Conservation (phyloP, 2,329 filamentous ascomycete species). For the Penicillium olsonii region DNA sequence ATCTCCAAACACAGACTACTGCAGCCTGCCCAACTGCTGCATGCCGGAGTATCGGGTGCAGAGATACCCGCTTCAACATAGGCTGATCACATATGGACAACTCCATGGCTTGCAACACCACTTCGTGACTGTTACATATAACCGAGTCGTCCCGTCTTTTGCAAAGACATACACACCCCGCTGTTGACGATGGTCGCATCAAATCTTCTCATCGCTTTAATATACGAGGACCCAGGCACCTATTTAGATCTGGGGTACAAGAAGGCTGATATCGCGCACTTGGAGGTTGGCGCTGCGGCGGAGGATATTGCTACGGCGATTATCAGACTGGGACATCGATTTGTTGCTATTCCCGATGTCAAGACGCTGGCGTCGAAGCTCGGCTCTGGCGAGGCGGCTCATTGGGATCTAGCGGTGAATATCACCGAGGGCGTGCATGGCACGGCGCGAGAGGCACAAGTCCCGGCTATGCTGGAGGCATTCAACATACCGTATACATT, state of each 20-base stretch:
- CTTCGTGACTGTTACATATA: neutral
- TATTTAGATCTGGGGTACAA: neutral
- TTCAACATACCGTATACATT: slow-evolving; percentile 29
- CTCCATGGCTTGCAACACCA: neutral
- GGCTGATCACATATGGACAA: neutral
- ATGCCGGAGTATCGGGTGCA: neutral
- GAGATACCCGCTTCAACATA: neutral
- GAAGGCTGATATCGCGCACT: neutral
- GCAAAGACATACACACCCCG: no score
- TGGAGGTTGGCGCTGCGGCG: neutral
- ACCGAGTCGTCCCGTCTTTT: neutral
- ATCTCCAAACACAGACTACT: neutral
- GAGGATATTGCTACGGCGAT: neutral
- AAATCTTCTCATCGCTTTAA: neutral
- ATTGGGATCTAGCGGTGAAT: slow-evolving; percentile 31
- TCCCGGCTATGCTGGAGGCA: slow-evolving; percentile 28
- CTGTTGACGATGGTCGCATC: neutral
- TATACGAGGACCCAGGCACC: neutral
- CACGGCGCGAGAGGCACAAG: slow-evolving; percentile 24
- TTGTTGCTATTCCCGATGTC: slow-evolving; percentile 16
- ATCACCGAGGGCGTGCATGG: slow-evolving; percentile 25
- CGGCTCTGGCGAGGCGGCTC: slow-evolving; percentile 13
- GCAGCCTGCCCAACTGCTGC: neutral
- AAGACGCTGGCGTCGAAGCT: slow-evolving; percentile 17
- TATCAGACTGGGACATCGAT: slow-evolving; percentile 14